phyloP scores from a whole-genome alignment of 306 rosid genomes.

The Comarum palustre region DNA sequence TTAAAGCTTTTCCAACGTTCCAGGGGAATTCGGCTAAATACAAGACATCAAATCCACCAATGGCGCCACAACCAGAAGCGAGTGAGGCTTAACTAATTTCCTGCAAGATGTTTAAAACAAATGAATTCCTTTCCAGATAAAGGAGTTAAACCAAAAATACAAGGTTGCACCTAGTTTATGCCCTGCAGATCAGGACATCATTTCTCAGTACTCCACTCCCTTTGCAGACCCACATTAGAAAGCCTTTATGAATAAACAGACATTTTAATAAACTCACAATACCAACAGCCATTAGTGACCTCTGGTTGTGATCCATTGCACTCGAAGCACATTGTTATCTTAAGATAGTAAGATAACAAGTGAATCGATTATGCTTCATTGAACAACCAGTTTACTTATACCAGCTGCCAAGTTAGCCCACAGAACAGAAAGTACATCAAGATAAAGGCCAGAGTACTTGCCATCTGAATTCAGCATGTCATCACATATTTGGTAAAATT shows the following conservation, averaged over 20 bases:
- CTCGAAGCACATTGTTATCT: not conserved
- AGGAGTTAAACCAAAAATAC: not conserved
- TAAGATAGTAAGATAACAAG: not conserved
- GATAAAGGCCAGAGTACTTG: not conserved
- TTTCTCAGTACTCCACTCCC: not conserved
- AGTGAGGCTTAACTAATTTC: not conserved
- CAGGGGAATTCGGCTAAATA: not conserved
- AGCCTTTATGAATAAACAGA: not conserved
- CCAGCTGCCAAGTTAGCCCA: not conserved
- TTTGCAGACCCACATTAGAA: not conserved
- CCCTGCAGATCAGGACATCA: not conserved
- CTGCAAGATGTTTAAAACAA: not conserved
- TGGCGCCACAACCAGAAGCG: not conserved
- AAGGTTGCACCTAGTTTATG: not conserved
- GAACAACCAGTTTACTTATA: not conserved
- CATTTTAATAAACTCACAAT: not conserved
- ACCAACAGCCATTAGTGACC: not conserved
- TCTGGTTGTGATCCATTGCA: not conserved
- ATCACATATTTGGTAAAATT: not conserved
- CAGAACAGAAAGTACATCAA: too few relatives aligned
- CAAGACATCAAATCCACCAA: not conserved
- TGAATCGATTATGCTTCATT: not conserved
- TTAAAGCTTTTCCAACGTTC: not conserved
- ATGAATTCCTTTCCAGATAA: not conserved
- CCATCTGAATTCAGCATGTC: slow-evolving; percentile 11